These are phyloP conservation scores for Phytophthora chlamydospora DNA, from an alignment of 352 stramenopile species.

Conservation along the genomic window DNA sequence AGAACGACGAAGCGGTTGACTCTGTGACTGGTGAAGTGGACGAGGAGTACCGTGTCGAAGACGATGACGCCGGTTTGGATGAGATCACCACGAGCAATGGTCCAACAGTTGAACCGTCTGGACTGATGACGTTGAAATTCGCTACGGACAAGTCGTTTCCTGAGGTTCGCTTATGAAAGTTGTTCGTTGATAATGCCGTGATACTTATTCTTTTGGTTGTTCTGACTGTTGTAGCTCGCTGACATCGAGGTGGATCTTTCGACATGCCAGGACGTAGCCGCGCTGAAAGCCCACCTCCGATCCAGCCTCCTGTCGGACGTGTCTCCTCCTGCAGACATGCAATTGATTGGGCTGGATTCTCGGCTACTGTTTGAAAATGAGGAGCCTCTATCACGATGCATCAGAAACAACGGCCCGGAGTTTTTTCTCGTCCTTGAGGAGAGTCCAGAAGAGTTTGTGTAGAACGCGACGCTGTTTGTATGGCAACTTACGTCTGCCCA, in stretches of 20 bases:
- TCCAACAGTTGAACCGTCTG: background rate
- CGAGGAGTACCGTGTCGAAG: background rate
- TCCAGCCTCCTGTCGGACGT: conserved; percentile 23
- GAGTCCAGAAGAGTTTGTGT: conserved; percentile 29
- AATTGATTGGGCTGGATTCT: conserved; percentile 30
- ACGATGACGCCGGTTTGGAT: background rate
- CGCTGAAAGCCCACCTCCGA: conserved; percentile 26
- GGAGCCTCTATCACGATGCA: conserved; percentile 24
- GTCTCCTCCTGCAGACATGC: conserved; percentile 9
- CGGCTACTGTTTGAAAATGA: conserved; percentile 23
- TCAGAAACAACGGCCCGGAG: conserved; percentile 29
- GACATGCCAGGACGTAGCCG: conserved; percentile 21
- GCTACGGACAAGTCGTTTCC: conserved; percentile 37
- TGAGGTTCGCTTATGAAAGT: conserved; percentile 24
- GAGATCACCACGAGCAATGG: background rate
- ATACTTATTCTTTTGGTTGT: background rate
- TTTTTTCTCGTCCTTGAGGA: conserved; percentile 39
- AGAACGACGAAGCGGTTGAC: background rate
- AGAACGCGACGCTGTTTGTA: too few species aligned
- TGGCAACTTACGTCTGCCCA: too few species aligned
- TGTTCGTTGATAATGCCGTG: background rate
- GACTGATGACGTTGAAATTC: conserved; percentile 31
- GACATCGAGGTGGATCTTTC: conserved; percentile 24
- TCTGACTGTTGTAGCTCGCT: conserved; percentile 24
- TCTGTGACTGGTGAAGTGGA: background rate